A percentile compares a stretch with the other conserved stretches of the same genome.
phyloP scores from a whole-genome alignment of 2,329 filamentous ascomycete species.

The Davidsoniella australis region DNA sequence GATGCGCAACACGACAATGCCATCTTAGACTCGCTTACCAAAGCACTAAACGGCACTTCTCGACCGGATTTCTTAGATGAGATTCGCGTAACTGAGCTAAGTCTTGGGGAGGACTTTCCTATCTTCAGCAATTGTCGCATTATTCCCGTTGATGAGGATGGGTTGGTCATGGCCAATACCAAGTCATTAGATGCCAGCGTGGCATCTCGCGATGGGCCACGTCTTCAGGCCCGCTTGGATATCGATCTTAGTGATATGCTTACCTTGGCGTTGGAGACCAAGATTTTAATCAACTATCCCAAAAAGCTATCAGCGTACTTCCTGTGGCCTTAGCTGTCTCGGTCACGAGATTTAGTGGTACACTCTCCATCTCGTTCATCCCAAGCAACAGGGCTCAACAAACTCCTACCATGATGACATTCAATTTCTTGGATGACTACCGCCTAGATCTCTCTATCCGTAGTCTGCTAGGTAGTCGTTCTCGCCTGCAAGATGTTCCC shows the following conservation, averaged over 20 bases:
- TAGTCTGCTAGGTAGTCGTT: conserved; percentile 64
- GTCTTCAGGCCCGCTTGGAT: conserved; percentile 88
- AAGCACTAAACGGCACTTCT: conserved; percentile 68
- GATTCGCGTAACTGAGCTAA: conserved; percentile 86
- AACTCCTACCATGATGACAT: conserved; percentile 76
- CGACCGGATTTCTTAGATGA: conserved; percentile 86
- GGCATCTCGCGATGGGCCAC: conserved; percentile 45
- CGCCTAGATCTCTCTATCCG: conserved; percentile 67
- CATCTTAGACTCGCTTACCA: conserved; percentile 70
- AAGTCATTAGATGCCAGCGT: conserved; percentile 34
- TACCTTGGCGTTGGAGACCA: conserved; percentile 86
- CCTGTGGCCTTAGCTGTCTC: conserved; percentile 85
- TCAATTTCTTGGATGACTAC: conserved; percentile 86
- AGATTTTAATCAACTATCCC: conserved; percentile 84
- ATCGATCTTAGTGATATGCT: conserved; percentile 94
- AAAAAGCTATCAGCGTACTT: conserved; percentile 70
- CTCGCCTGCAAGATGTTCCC: conserved; percentile 65
- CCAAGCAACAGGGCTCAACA: conserved; percentile 52
- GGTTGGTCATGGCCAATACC: conserved; percentile 35
- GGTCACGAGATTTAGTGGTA: conserved; percentile 87
- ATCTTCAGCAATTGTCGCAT: conserved; percentile 98
- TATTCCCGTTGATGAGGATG: conserved; percentile 76
- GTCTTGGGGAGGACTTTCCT: conserved; percentile 87
- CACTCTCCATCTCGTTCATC: conserved; percentile 81
- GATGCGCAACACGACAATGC: conserved; percentile 86